Conservation (phyloP, 2,329 filamentous ascomycete species). For the Akanthomyces lecanii region DNA sequence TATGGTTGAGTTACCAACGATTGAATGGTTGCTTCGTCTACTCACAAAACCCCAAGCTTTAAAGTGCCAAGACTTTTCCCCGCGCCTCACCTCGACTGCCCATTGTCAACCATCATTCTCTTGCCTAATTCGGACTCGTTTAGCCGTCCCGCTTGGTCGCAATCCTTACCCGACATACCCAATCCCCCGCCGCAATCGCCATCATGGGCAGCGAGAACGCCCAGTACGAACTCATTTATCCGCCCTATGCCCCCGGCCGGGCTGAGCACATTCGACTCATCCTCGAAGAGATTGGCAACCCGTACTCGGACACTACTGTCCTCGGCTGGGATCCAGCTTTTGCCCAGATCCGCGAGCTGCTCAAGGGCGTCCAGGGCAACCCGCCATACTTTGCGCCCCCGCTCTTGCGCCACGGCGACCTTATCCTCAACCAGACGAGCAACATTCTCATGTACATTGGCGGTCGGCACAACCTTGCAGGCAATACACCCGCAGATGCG, state of each 20-base stretch:
- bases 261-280: conserved; percentile 64
- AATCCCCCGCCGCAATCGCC: no score
- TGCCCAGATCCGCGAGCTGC: conserved; percentile 38
- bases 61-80: no score
- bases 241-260: conserved; percentile 61
- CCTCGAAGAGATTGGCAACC: conserved; percentile 56
- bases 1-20: no score
- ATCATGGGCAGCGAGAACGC: not conserved
- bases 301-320: conserved; percentile 54
- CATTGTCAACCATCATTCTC: no score
- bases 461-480: conserved; percentile 47
- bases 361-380: conserved; percentile 47
- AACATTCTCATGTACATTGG: conserved; percentile 65
- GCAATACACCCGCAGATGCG: conserved; percentile 13
- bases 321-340: conserved; percentile 46
- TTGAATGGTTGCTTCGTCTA: no score
- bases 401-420: conserved; percentile 51
- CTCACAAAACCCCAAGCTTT: no score
- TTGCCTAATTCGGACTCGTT: no score
- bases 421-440: conserved; percentile 61
- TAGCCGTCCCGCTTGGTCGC: no score
- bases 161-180: no score
- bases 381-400: conserved; percentile 61
- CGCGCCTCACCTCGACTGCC: no score
- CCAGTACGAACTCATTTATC: conserved; percentile 59